Percentiles rank a stretch among this genome's conserved stretches.
Conservation (phyloP, 2,329 filamentous ascomycete genomes). For the Exophiala bonariae region DNA sequence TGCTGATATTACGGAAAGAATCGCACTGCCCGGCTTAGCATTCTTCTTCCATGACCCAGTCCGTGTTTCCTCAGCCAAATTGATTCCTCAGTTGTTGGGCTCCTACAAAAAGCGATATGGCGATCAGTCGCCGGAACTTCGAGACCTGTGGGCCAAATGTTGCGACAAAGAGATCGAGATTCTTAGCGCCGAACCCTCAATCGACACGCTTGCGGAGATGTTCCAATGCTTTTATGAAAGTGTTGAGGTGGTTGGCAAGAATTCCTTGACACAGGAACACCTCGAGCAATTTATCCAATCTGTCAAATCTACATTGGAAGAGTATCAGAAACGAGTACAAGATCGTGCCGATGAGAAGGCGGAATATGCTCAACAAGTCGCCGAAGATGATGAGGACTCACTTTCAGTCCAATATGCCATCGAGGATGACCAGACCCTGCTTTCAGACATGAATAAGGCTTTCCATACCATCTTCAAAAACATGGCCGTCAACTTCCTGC, state of each 20-base stretch:
- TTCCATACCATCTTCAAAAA: conserved; percentile 99
- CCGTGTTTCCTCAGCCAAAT: conserved; percentile 88
- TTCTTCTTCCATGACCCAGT: conserved; percentile 99
- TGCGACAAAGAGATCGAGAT: conserved; percentile 92
- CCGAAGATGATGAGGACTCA: conserved; percentile 86
- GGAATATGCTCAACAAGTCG: conserved; percentile 79
- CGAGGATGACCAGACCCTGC: conserved; percentile 92
- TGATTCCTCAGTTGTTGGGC: conserved; percentile 88
- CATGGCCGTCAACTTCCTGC: conserved; percentile 80
- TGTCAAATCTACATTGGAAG: conserved; percentile 80
- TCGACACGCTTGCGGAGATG: conserved; percentile 97
- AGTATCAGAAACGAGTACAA: conserved; percentile 86
- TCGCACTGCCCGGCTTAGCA: conserved; percentile 86
- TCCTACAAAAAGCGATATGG: conserved; percentile 93
- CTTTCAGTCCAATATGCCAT: conserved; percentile 88
- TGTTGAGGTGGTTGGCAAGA: conserved; percentile 86
- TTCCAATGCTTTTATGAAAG: conserved; percentile 99
- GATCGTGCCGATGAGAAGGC: conserved; percentile 81
- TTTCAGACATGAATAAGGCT: conserved; percentile 99
- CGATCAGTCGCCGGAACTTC: conserved; percentile 73
- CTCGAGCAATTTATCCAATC: conserved; percentile 87
- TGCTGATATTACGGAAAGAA: conserved; percentile 90
- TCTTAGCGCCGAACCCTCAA: conserved; percentile 86
- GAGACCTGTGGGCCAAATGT: conserved; percentile 79
- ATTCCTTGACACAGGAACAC: conserved; percentile 73